A percentile compares a stretch with the other conserved stretches of the same genome.
Conservation (phyloP, 495 filamentous ascomycete genomes). For the Astrothelium subdiscretum region DNA sequence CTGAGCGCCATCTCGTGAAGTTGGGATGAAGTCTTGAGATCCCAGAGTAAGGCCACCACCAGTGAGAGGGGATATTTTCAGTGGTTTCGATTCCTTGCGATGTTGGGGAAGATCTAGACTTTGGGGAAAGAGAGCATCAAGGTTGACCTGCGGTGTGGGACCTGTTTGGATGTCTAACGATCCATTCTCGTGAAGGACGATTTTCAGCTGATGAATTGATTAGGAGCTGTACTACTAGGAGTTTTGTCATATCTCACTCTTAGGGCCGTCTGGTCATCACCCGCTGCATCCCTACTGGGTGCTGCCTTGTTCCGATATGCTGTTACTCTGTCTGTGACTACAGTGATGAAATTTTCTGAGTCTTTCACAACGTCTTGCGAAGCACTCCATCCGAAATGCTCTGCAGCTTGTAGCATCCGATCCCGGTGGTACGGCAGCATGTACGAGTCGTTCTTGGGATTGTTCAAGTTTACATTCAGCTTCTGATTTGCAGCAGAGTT, state of each 20-base stretch:
- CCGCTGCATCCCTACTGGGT: constrained; percentile 13
- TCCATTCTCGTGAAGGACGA: constrained; percentile 2
- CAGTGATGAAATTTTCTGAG: neutral
- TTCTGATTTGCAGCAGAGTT: constrained; percentile 31
- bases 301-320: neutral
- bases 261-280: neutral
- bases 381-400: constrained; percentile 50
- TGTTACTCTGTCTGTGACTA: neutral
- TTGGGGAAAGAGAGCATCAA: constrained; percentile 44
- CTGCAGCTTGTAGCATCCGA: constrained; percentile 64
- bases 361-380: neutral
- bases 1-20: constrained; percentile 2
- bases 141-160: constrained; percentile 36
- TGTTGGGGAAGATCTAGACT: constrained; percentile 36
- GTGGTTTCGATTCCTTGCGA: constrained; percentile 13
- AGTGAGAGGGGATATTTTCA: constrained; percentile 16
- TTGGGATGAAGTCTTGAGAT: constrained; percentile 10
- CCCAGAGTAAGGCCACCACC: constrained; percentile 20
- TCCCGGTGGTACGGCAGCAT: constrained; percentile 74
- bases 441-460: constrained; percentile 50
- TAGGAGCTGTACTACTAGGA: neutral
- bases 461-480: constrained; percentile 28
- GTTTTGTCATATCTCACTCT: neutral
- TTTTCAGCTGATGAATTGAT: neutral
- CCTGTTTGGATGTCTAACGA: constrained; percentile 27